Evolutionary conservation across 1,284 basidiomycete species (phyloP).

Genomic region (Tilletiopsis washingtonensis): DNA sequence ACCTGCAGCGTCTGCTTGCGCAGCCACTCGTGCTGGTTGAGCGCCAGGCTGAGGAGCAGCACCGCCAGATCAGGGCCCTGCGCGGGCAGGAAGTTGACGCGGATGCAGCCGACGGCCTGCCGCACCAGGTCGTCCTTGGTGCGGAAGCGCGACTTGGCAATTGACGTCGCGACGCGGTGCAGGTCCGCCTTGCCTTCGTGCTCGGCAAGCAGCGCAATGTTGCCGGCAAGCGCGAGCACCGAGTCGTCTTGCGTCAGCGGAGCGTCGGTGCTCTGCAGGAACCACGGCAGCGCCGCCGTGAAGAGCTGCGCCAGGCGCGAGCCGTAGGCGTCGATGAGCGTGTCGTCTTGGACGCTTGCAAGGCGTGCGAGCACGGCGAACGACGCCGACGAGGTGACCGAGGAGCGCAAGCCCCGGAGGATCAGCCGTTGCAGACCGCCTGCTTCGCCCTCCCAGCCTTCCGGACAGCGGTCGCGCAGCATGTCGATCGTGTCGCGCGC

Average conservation of each 20-base stretch:
- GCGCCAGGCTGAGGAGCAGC: slow-evolving; percentile 72
- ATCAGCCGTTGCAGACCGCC: slow-evolving; percentile 67
- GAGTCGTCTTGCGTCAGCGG: slow-evolving; percentile 54
- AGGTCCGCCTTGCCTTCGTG: slow-evolving; percentile 66
- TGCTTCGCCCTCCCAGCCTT: slow-evolving; percentile 62
- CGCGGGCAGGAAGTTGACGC: slow-evolving; percentile 64
- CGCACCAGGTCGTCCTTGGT: slow-evolving; percentile 88
- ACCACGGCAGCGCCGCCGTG: slow-evolving; percentile 77
- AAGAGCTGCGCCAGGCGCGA: slow-evolving; percentile 71
- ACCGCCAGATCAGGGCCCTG: slow-evolving; percentile 68
- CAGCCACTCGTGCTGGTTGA: slow-evolving; percentile 76
- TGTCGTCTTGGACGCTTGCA: slow-evolving; percentile 58
- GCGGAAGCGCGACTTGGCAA: slow-evolving; percentile 77
- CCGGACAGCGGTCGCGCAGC: slow-evolving; percentile 62
- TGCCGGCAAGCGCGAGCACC: slow-evolving; percentile 65
- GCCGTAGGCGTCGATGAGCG: slow-evolving; percentile 62
- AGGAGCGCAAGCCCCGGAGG: slow-evolving; percentile 72
- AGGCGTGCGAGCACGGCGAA: slow-evolving; percentile 65
- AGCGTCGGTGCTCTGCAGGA: slow-evolving; percentile 67
- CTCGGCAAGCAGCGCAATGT: slow-evolving; percentile 66
- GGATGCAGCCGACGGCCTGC: slow-evolving; percentile 73
- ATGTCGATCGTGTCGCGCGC: slow-evolving; percentile 60
- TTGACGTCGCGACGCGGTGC: slow-evolving; percentile 76
- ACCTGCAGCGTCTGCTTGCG: slow-evolving; percentile 75
- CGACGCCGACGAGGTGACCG: slow-evolving; percentile 61